Conservation (phyloP, 768 basidiomycete genomes). For the Daedaleopsis nitida region DNA sequence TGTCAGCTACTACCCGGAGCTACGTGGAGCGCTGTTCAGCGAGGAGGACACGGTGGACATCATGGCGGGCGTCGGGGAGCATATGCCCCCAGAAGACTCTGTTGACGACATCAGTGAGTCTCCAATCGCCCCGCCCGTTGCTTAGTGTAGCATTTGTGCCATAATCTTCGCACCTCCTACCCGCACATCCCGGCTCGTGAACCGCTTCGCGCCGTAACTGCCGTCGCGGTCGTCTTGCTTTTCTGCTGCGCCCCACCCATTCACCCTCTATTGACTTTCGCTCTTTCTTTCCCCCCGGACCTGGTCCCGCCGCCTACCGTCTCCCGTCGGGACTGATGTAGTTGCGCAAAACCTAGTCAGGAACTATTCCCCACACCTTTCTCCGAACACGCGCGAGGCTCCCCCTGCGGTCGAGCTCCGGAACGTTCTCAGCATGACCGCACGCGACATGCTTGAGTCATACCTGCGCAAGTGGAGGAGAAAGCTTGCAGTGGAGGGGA, state of each 20-base stretch:
- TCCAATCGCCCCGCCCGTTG: slow-evolving; percentile 18
- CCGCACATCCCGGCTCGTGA: slow-evolving; percentile 6
- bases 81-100: slow-evolving; percentile 66
- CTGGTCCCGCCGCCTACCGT: slow-evolving; percentile 34
- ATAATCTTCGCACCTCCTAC: slow-evolving; percentile 10
- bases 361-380: slow-evolving; percentile 88
- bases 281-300: slow-evolving; percentile 25
- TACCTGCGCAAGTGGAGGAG: slow-evolving; percentile 66
- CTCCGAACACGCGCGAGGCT: slow-evolving; percentile 65
- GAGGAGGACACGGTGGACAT: slow-evolving; percentile 61
- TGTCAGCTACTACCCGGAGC: slow-evolving; percentile 75
- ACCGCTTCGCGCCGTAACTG: neutral
- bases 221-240: slow-evolving; percentile 2
- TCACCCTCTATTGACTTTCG: slow-evolving; percentile 21
- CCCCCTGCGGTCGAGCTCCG: slow-evolving; percentile 72
- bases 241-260: slow-evolving; percentile 7
- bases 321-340: slow-evolving; percentile 70
- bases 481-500: slow-evolving; percentile 42
- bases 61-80: slow-evolving; percentile 73
- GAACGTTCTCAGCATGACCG: slow-evolving; percentile 61
- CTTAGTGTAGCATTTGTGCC: slow-evolving; percentile 16
- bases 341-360: slow-evolving; percentile 88
- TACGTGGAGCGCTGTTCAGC: slow-evolving; percentile 66
- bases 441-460: slow-evolving; percentile 72
- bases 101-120: slow-evolving; percentile 88